Evolutionary conservation across 2,329 filamentous ascomycete species (phyloP).

Genomic region (Leptoxyphium fumago): DNA sequence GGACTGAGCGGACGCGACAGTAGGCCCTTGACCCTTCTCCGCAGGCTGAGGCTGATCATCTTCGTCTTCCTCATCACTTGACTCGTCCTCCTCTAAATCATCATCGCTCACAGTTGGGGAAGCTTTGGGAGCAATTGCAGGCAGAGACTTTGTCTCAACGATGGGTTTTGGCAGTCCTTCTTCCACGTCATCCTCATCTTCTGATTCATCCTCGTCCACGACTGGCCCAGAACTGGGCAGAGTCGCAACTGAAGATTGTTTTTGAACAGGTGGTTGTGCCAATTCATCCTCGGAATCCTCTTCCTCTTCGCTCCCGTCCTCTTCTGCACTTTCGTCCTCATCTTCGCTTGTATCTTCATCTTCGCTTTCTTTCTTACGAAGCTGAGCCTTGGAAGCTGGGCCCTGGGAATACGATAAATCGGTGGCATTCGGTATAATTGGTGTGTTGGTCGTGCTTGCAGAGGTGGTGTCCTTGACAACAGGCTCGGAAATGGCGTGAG

Average conservation of each 20-base stretch:
- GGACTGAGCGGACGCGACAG: neutral
- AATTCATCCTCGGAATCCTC: no score
- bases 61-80: neutral
- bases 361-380: neutral
- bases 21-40: neutral
- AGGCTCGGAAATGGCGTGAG: constrained; percentile 2
- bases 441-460: neutral
- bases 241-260: neutral
- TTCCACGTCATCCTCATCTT: constrained; percentile 10
- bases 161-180: no score
- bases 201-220: neutral
- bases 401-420: neutral
- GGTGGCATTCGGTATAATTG: neutral
- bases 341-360: neutral
- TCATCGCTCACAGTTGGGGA: no score
- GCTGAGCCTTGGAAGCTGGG: neutral
- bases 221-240: neutral
- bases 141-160: no score
- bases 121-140: no score
- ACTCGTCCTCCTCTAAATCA: no score
- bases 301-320: neutral
- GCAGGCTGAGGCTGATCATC: neutral
- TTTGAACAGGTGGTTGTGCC: no score
- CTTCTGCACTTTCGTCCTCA: neutral
- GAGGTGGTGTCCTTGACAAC: neutral